Evolutionary conservation across 345 rosid genomes (phyloP), one percentile per base, ranked within the genome.

Genomic region (Clausena lansium): DNA sequence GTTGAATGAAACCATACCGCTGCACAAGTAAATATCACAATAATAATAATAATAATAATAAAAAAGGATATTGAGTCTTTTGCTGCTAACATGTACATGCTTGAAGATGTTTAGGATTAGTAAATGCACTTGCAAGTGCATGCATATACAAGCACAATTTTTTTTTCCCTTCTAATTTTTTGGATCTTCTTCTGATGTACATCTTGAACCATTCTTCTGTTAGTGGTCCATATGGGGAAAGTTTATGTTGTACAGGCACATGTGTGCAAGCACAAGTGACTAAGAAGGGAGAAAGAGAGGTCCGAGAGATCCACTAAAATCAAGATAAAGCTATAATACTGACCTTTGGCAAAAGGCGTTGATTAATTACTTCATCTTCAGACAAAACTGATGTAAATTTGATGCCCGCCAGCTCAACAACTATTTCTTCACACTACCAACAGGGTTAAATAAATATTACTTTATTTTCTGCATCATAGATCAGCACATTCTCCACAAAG

Each of bases 311-410:
- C 39, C 6, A n/a, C 24, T 9, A 50, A 57, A 71, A 36, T 38
- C 57, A 71, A 76, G 65, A 65, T 45, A 75, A 55, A 38, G 17
- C 30, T 27, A 77, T 36, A 38, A 62, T 57, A 79, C 88, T 84
- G 67, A 88, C 98, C 98, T 92, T 96, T 6, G 97, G 99, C 77
- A 88, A 35, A 77, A 88, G 89, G 67, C 92, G 85, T 84, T 88
- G 89, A 73, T 80, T 82, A 68, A 81, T 57, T 28, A 80, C 75
- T 66, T 78, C 85, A 45, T 86, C 89, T 75, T 80, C 87, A 0
- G 88, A 80, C 41, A 86, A 84, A 86, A 89, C 81, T 74, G 98
- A 80, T 33, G 90, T 79, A 77, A 96, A 94, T 61, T 70, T 84
- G 77, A 91, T 87, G 82, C 92, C 93, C 25, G 82, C 83, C 30